These are phyloP conservation scores for Sorghum bicolor DNA, from an alignment of 176 grass and related monocot genomes.

Conservation along the genomic window DNA sequence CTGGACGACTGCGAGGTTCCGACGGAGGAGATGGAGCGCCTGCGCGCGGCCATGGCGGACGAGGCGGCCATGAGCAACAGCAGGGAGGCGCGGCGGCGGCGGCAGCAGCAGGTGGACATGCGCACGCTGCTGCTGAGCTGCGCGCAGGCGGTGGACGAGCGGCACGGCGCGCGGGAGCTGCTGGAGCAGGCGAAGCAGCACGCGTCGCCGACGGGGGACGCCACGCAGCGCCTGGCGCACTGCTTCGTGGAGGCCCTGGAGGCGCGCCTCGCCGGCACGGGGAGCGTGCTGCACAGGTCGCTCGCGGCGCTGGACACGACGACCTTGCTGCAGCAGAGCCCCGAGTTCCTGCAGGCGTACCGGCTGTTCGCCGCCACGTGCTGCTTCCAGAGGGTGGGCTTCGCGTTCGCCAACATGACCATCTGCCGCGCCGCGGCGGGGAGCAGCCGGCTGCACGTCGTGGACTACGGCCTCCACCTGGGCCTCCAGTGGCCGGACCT, in stretches of 20 bases:
- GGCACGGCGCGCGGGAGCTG: background rate
- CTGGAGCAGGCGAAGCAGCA: background rate
- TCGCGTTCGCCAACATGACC: background rate
- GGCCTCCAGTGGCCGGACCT: background rate
- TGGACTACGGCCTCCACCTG: background rate
- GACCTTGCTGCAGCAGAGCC: background rate
- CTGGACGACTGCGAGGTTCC: background rate
- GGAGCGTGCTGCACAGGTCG: background rate
- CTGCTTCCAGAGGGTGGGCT: background rate
- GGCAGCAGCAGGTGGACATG: background rate
- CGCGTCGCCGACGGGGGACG: background rate
- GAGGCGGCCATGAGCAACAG: background rate
- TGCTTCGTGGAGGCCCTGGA: background rate
- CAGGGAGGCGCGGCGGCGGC: background rate
- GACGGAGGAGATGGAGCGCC: background rate
- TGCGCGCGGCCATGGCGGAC: background rate
- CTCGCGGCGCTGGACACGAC: background rate
- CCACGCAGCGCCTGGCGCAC: background rate
- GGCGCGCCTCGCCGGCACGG: background rate
- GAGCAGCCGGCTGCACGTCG: background rate
- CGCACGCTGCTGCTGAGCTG: background rate
- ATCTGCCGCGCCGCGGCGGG: background rate
- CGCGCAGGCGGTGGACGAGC: background rate
- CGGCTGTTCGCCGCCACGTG: background rate
- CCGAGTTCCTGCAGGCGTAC: background rate